Conservation (phyloP, 306 rosid genomes). For the Macrotyloma uniflorum region DNA sequence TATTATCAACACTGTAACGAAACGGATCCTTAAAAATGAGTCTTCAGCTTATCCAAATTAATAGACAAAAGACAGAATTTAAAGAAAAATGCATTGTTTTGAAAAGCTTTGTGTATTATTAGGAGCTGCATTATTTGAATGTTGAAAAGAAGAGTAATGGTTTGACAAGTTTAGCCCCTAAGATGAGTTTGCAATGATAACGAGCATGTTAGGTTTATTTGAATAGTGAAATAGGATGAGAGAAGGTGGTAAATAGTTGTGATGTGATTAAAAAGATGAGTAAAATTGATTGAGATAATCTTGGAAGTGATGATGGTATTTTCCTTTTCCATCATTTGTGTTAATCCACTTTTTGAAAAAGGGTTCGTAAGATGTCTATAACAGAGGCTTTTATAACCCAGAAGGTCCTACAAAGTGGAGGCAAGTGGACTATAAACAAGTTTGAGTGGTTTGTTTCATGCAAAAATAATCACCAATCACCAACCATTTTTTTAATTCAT, state of each 20-base stretch:
- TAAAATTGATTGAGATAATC: slow-evolving; percentile 16
- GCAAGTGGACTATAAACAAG: slow-evolving; percentile 41
- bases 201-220: background rate
- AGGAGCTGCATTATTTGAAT: no score
- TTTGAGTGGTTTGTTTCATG: slow-evolving; percentile 38
- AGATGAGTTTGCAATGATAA: slow-evolving; percentile 13
- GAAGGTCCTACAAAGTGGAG: slow-evolving; percentile 32
- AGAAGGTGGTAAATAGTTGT: background rate
- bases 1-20: background rate
- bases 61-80: no score
- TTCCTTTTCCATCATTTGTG: slow-evolving; percentile 38
- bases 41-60: background rate
- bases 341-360: slow-evolving; percentile 36
- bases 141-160: no score
- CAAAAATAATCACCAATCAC: slow-evolving; percentile 32
- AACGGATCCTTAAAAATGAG: background rate
- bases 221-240: background rate
- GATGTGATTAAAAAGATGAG: slow-evolving; percentile 19
- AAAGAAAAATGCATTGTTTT: no score
- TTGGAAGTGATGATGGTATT: slow-evolving; percentile 26
- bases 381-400: slow-evolving; percentile 18
- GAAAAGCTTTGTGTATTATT: no score
- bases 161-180: no score
- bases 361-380: slow-evolving; percentile 7
- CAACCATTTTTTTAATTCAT: slow-evolving; percentile 34